Evolutionary conservation across 768 basidiomycete species (phyloP).

Genomic region (Fistulinella prunicolor): DNA sequence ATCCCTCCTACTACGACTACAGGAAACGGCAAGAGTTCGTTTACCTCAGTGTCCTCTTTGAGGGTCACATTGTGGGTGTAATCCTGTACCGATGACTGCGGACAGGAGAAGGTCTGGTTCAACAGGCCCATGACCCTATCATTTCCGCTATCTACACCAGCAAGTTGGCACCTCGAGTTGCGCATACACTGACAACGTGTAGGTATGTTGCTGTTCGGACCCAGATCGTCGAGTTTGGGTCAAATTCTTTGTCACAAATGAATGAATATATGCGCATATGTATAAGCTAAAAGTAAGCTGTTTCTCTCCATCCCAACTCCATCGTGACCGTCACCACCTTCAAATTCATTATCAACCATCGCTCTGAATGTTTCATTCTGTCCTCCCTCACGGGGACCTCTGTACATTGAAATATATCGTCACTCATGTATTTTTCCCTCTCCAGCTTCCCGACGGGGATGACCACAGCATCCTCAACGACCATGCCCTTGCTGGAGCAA

Average conservation of each 20-base stretch:
- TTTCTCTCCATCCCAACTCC: not conserved
- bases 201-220: too few species aligned
- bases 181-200: too few species aligned
- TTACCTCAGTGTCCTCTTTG: too few species aligned
- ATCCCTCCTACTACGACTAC: too few species aligned
- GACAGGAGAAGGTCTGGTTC: too few species aligned
- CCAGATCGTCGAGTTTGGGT: too few species aligned
- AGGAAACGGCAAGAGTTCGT: too few species aligned
- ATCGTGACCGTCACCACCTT: not conserved
- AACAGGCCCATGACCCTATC: too few species aligned
- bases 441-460: slow-evolving; percentile 37
- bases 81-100: not conserved
- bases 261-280: too few species aligned
- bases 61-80: not conserved
- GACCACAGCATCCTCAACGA: slow-evolving; percentile 31
- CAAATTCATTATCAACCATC: not conserved
- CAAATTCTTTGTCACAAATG: too few species aligned
- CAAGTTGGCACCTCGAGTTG: not conserved
- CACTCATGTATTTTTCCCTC: slow-evolving; percentile 44
- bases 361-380: not conserved
- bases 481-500: slow-evolving; percentile 21
- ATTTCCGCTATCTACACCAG: not conserved
- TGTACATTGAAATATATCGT: slow-evolving; percentile 30
- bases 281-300: too few species aligned
- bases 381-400: not conserved